Base-by-base conservation (phyloP, 148 eudicot genomes). In the Fallopia convolvulus region DNA sequence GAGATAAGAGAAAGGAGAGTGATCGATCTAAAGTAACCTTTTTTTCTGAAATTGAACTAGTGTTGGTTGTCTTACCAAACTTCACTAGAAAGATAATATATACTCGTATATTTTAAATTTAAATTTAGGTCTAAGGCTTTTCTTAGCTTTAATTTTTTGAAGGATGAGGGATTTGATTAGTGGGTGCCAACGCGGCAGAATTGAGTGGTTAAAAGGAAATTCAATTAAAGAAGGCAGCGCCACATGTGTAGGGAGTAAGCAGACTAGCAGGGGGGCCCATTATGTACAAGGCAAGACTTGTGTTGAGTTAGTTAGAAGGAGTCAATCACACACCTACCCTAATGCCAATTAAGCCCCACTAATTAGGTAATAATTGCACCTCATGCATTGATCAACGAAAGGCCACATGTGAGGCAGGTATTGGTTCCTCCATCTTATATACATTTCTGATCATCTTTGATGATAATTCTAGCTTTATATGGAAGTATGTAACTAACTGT, bases 241-340 rank as follows among this genome's bases (percentile, higher is more conserved):
- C 72, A 68, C 72, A 68, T 68, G 72, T 68, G 72, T 39, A 33
- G n/a, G 17, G 46, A 68, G 72, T 68, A 68, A 68, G 72, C 72
- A 68, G 15, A 8, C n/a, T n/a, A n/a, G n/a, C n/a, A n/a, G n/a
- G n/a, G 42, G 72, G 72, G 9, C 44, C 72, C 46, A 36, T 7
- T 8, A 63, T 10, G 6, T 5, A 55, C 8, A 55, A 20, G 23
- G 9, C 61, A 55, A 55, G 26, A 55, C 26, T 55, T 55, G 14
- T 55, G 14, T 21, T 20, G 61, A 55, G 61, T 20, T 55, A 20
- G 61, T 55, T 55, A 55, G n/a, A 8, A 8, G 47, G 8, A 44
- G 47, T 44, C 47, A 44, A 44, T 44, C 47, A 44, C 47, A 44
- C 10, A 44, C 47, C 47, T 44, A 44, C 47, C 47, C 47, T 44